These are phyloP conservation scores for Skeletonema menzelii DNA, from an alignment of 108 stramenopile genomes.

Conservation along the genomic window DNA sequence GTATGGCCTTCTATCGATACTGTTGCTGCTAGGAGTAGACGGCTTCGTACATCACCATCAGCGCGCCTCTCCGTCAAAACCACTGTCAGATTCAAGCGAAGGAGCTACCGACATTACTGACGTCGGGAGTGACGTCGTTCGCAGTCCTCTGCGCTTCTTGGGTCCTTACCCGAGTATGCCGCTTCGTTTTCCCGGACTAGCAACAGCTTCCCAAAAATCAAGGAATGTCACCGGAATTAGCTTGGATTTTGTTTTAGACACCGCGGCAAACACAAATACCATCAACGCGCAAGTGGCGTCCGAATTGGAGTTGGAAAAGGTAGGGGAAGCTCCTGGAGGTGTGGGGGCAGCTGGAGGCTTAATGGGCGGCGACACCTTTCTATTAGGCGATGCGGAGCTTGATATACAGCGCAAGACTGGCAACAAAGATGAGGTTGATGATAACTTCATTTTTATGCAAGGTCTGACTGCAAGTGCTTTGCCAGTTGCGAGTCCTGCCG, in stretches of 20 bases:
- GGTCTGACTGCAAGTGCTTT: slow-evolving; percentile 73
- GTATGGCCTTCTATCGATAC: background rate
- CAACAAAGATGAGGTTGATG: slow-evolving; percentile 17
- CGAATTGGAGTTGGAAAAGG: slow-evolving; percentile 55
- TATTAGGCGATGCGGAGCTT: slow-evolving; percentile 71
- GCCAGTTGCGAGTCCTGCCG: slow-evolving; percentile 66
- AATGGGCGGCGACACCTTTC: slow-evolving; percentile 59
- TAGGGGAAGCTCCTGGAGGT: slow-evolving; percentile 63
- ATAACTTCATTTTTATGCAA: slow-evolving; percentile 61
- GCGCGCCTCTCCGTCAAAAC: background rate
- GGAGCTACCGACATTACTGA: background rate
- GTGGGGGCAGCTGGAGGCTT: slow-evolving; percentile 58
- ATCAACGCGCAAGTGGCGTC: slow-evolving; percentile 64
- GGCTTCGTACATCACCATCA: background rate
- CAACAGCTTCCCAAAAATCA: slow-evolving; percentile 62
- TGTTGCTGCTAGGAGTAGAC: background rate
- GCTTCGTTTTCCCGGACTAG: slow-evolving; percentile 67
- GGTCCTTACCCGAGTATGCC: slow-evolving; percentile 73
- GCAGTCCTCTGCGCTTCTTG: slow-evolving; percentile 63
- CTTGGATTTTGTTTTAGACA: slow-evolving; percentile 77
- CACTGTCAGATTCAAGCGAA: background rate
- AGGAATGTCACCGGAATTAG: slow-evolving; percentile 61
- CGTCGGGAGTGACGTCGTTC: slow-evolving; percentile 26
- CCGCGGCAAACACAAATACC: slow-evolving; percentile 78
- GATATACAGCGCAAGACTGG: slow-evolving; percentile 25